Conservation (phyloP, 139 green algal genomes). For the Micractinium conductrix region DNA sequence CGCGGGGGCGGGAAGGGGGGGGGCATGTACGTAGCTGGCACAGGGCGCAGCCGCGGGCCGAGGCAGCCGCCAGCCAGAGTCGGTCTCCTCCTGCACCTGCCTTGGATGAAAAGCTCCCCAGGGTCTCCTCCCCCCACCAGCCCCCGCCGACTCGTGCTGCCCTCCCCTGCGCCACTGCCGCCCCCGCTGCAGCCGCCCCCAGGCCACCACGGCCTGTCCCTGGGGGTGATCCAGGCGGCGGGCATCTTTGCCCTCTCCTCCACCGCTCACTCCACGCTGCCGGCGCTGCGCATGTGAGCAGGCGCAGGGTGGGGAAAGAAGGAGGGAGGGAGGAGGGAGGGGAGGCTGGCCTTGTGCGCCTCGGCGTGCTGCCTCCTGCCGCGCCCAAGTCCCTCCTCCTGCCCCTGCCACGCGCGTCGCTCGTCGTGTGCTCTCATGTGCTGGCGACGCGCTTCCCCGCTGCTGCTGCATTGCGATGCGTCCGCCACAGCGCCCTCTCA, state of each 20-base stretch:
- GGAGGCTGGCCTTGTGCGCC: neutral
- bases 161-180: neutral
- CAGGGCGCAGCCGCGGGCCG: too few species aligned
- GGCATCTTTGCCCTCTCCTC: constrained; percentile 63
- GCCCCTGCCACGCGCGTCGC: neutral
- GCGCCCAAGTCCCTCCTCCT: neutral
- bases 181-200: constrained; percentile 9
- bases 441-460: too few species aligned
- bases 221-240: constrained; percentile 41
- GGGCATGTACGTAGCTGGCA: neutral
- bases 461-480: too few species aligned
- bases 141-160: neutral
- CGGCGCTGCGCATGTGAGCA: constrained; percentile 47
- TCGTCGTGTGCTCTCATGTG: neutral
- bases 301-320: too few species aligned
- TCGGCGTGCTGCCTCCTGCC: neutral
- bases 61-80: neutral
- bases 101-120: too few species aligned
- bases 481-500: too few species aligned
- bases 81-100: too few species aligned
- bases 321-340: neutral
- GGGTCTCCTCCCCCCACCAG: too few species aligned
- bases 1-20: too few species aligned
- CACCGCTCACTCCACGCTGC: constrained; percentile 64
- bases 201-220: constrained; percentile 6